phyloP scores from a whole-genome alignment of 2,329 filamentous ascomycete genomes.

The Hymenoscyphus salicellus region DNA sequence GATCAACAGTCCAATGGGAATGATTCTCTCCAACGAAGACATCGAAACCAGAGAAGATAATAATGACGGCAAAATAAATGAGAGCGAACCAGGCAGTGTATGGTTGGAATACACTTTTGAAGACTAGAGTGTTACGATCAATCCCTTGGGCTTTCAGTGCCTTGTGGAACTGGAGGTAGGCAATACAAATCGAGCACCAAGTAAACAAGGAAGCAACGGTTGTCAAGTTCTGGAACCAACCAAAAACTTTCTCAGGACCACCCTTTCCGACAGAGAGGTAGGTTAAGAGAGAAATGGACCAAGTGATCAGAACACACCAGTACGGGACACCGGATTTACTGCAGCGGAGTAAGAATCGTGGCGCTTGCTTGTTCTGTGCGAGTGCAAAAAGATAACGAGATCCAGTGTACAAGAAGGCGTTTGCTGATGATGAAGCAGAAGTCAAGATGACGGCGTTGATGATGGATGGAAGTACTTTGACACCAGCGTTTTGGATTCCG shows the following conservation, averaged over 20 bases:
- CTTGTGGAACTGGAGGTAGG: constrained; percentile 69
- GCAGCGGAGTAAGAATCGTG: constrained; percentile 55
- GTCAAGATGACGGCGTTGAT: constrained; percentile 76
- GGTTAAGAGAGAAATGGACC: constrained; percentile 66
- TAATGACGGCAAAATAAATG: constrained; percentile 64
- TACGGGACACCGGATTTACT: constrained; percentile 63
- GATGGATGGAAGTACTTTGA: constrained; percentile 65
- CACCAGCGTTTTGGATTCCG: constrained; percentile 64
- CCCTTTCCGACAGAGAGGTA: constrained; percentile 66
- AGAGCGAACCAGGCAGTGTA: constrained; percentile 67
- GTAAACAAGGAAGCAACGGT: constrained; percentile 75
- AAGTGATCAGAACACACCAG: constrained; percentile 65
- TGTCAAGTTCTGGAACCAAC: constrained; percentile 51
- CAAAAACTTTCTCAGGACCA: constrained; percentile 40
- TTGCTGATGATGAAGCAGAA: constrained; percentile 63
- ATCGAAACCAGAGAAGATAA: constrained; percentile 71
- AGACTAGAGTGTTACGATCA: constrained; percentile 64
- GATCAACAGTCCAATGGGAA: constrained; percentile 61
- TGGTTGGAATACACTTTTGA: constrained; percentile 66
- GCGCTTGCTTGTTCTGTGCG: constrained; percentile 65
- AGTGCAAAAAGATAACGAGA: constrained; percentile 33
- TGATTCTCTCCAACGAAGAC: constrained; percentile 64
- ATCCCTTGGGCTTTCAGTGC: constrained; percentile 68
- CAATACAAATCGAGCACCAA: constrained; percentile 65
- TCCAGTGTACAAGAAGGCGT: constrained; percentile 25